Base-by-base conservation (phyloP, 2,329 filamentous ascomycete species). In the Parascedosporium putredinis region DNA sequence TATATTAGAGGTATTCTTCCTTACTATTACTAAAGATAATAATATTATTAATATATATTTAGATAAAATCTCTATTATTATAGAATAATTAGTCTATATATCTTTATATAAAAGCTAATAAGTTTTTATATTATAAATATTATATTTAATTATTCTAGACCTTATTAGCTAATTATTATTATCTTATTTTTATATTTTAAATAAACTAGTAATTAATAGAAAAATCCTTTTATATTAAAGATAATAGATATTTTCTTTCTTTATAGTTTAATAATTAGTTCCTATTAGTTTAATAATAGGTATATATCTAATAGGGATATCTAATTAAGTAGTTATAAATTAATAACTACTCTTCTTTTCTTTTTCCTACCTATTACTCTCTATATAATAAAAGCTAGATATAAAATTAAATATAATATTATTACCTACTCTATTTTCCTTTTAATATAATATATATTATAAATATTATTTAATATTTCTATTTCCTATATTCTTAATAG, bases 21-120 rank as follows among this genome's bases (percentile, higher is more conserved):
- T 18, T 22, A 4, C 5, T 40, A 40, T 40, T 40, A 40, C 18
- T 40, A 40, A 40, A 40, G n/a, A 40, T 40, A 18, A 40, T 22
- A 40, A 40, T 40, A 40, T 40, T 40, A 40, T 40, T 20, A 22
- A 40, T 40, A 40, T 40, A 40, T 18, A 20, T 18, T 40, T 16
- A 18, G 10, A 40, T 40, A 45, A 23, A 51, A 45, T 50, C 48
- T 46, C 55, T 3, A 48, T 52, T 36, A 16, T 51, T 43, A 27
- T 20, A 49, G 47, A 53, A 44, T 47, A 27, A 22, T 43, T 34
- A 22, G 31, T 46, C n/a, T 54, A 45, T 52, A 45, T 43, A 47
- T 47, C 29, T 52, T 38, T 54, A 54, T 20, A 42, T 44, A 47
- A 18, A 50, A 23, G 31, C 38, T 43, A 48, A 27, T 51, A 38